Evolutionary conservation across 2,329 filamentous ascomycete genomes (phyloP), one percentile per base, ranked within the genome.

Genomic region (Sclerotinia sclerotiorum): DNA sequence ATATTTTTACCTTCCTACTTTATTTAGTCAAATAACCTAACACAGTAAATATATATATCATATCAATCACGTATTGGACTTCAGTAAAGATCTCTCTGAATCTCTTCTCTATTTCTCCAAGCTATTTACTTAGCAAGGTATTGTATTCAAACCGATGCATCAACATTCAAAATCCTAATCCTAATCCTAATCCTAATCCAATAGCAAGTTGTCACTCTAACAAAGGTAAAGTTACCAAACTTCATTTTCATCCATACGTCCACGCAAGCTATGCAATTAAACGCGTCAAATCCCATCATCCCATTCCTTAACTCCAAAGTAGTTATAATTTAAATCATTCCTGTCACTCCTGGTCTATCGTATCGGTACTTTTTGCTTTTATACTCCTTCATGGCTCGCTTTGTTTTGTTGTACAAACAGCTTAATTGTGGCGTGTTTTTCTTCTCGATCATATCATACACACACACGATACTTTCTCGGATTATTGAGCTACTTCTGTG

Each of bases 241-340:
- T 42, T 42, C 15, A 19, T 32, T 32, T 32, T 27, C 8, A 21
- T 61, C 10, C n/a, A 27, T 24, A n/a, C 29, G 6, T 21, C 60
- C 29, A 27, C 32, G 60, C 60, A 62, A 62, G 46, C 60, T 62
- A 51, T 62, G 60, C 60, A 62, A 19, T 19, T 27, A 51, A 19
- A 27, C 15, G 8, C 46, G 51, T 39, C 8, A 17, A 49, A 24
- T 48, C 13, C 60, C 32, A 62, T 51, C 60, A 27, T 39, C 19
- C 46, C 21, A 17, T 17, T 21, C 60, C 46, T 27, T 19, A 42
- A 63, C 60, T 63, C 60, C 55, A 8, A 42, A 39, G n/a, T 63
- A 63, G 13, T 39, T 24, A 42, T 21, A 42, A 7, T 39, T 51
- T 15, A 24, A 63, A 21, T n/a, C 32, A 27, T 21, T 15, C 32